Evolutionary conservation across 2,329 filamentous ascomycete species (phyloP).

Genomic region (Nothophaeocryptopus gaeumannii): DNA sequence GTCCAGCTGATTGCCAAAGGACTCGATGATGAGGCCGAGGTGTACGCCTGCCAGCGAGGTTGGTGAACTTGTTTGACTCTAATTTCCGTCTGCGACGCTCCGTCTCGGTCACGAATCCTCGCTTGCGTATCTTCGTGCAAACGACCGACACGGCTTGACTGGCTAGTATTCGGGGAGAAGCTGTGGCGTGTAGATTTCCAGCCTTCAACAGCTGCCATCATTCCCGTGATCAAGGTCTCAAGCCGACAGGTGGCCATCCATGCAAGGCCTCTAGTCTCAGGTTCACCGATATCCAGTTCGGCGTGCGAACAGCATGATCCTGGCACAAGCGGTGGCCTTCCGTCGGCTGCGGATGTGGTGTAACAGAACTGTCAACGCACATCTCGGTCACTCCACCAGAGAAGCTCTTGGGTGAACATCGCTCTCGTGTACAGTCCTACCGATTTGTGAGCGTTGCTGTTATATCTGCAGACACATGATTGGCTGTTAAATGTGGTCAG

Average conservation of each 20-base stretch:
- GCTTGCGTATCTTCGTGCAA: no score
- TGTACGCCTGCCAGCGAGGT: not conserved
- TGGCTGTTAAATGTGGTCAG: no score
- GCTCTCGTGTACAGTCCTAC: no score
- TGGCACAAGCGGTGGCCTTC: slow-evolving; percentile 8
- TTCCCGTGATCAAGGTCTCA: not conserved
- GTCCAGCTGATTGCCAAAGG: slow-evolving; percentile 4
- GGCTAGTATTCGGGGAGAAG: not conserved
- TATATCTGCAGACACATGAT: no score
- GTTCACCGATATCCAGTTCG: slow-evolving; percentile 7
- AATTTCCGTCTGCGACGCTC: slow-evolving; percentile 11
- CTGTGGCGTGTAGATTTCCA: not conserved
- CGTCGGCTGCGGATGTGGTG: slow-evolving; percentile 9
- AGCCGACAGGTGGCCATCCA: not conserved
- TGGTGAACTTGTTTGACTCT: slow-evolving; percentile 5
- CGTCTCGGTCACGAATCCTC: not conserved
- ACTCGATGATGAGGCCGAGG: not conserved
- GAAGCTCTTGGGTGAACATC: no score
- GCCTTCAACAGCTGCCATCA: not conserved
- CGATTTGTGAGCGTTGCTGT: no score
- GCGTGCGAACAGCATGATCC: slow-evolving; percentile 6
- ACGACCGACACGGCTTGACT: not conserved
- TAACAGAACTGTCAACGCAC: slow-evolving; percentile 8
- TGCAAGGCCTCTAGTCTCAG: not conserved
- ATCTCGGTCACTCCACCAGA: not conserved